Percentiles rank a stretch among this genome's conserved stretches.
Conservation (phyloP, 2,329 filamentous ascomycete genomes). For the Nemania diffusa region DNA sequence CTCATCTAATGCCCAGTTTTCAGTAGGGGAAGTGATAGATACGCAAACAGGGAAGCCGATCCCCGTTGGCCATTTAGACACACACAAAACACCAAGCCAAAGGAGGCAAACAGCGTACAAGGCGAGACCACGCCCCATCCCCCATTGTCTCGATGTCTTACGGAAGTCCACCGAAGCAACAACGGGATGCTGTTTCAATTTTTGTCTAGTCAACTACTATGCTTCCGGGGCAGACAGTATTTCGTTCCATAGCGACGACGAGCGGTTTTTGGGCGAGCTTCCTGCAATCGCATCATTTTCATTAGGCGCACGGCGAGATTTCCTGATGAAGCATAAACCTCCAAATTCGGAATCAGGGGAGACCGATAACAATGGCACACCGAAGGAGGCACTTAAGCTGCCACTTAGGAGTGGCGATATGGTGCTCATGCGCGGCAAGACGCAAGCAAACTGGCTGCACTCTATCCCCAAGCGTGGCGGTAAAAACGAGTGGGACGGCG, state of each 20-base stretch:
- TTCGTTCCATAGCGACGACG: conserved; percentile 82
- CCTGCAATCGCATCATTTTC: conserved; percentile 81
- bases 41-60: conserved; percentile 54
- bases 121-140: conserved; percentile 72
- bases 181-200: conserved; percentile 77
- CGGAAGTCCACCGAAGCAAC: conserved; percentile 71
- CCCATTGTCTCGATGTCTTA: conserved; percentile 73
- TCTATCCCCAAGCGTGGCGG: conserved; percentile 79
- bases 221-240: conserved; percentile 81
- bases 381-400: conserved; percentile 56
- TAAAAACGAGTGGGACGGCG: conserved; percentile 69
- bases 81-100: conserved; percentile 45
- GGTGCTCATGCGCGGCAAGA: conserved; percentile 79
- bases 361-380: conserved; percentile 47
- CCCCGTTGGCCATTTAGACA: conserved; percentile 63
- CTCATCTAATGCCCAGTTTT: conserved; percentile 43
- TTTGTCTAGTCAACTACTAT: conserved; percentile 86
- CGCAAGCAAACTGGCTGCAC: conserved; percentile 82
- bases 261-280: conserved; percentile 75
- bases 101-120: conserved; percentile 18
- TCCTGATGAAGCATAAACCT: conserved; percentile 83
- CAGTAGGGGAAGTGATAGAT: conserved; percentile 52
- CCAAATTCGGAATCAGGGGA: conserved; percentile 39
- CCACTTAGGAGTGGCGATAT: conserved; percentile 76
- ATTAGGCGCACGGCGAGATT: conserved; percentile 77